Evolutionary conservation across 2,329 filamentous ascomycete species (phyloP).

Genomic region (Trichoderma pleuroti): DNA sequence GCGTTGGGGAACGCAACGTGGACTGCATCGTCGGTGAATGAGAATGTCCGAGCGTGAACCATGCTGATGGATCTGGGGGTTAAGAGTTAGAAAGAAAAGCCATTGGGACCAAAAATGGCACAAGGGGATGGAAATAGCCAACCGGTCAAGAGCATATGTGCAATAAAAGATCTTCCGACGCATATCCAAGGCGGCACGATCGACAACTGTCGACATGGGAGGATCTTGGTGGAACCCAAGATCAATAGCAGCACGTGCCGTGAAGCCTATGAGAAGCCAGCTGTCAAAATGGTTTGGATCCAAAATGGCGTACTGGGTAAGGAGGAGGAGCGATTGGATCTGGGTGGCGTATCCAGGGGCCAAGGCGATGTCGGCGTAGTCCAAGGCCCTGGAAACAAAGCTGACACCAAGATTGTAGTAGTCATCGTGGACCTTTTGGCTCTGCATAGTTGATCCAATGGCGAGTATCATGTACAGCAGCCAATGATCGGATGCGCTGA

Average conservation of each 20-base stretch:
- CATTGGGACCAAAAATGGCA: background rate
- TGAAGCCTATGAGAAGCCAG: constrained; percentile 91
- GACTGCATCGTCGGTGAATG: constrained; percentile 85
- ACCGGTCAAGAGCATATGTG: constrained; percentile 86
- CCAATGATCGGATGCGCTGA: constrained; percentile 74
- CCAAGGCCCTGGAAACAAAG: constrained; percentile 62
- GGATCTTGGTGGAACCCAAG: constrained; percentile 92
- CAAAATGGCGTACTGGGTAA: constrained; percentile 85
- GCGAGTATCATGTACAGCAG: constrained; percentile 86
- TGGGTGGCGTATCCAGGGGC: constrained; percentile 80
- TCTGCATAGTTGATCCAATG: constrained; percentile 72
- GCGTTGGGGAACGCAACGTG: constrained; percentile 72
- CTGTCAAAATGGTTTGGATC: constrained; percentile 90
- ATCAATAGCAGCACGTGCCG: constrained; percentile 82
- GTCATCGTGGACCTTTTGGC: constrained; percentile 62
- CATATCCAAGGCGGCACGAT: constrained; percentile 68
- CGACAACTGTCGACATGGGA: constrained; percentile 62
- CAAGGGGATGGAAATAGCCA: constrained; percentile 25
- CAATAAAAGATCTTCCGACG: constrained; percentile 85
- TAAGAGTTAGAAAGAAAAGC: constrained; percentile 22
- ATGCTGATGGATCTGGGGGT: constrained; percentile 72
- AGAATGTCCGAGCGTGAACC: constrained; percentile 82
- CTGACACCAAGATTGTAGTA: constrained; percentile 56
- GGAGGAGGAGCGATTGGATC: constrained; percentile 80
- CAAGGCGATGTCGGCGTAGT: constrained; percentile 76